These are phyloP conservation scores for Harringtonia aguacate DNA, from an alignment of 2,329 filamentous ascomycete species.

Conservation along the genomic window DNA sequence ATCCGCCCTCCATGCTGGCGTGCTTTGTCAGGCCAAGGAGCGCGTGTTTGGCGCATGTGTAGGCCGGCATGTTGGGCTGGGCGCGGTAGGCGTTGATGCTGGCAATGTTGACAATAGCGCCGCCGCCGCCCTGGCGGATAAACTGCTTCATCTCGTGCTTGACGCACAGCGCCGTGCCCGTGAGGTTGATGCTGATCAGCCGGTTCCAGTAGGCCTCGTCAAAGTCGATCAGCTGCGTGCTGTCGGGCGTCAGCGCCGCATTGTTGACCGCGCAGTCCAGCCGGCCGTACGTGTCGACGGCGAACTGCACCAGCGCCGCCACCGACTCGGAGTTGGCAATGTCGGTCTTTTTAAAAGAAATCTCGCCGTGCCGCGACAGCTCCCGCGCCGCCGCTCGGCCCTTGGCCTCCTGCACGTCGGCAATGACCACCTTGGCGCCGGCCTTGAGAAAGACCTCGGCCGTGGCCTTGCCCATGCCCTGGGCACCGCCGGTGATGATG, in stretches of 20 bases:
- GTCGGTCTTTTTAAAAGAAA: not conserved
- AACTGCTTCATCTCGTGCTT: constrained; percentile 1
- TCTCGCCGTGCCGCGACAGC: not conserved
- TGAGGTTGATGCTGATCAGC: not conserved
- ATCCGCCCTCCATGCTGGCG: constrained; percentile 28
- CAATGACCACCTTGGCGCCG: not conserved
- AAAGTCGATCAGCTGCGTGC: not conserved
- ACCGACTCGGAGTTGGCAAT: not conserved
- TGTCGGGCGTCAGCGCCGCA: not conserved
- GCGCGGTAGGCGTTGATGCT: constrained; percentile 8
- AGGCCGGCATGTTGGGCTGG: constrained; percentile 9
- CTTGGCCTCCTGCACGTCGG: not conserved
- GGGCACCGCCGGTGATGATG: not conserved
- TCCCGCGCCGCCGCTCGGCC: not conserved
- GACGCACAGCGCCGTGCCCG: not conserved
- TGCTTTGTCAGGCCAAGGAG: constrained; percentile 34
- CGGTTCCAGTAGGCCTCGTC: not conserved
- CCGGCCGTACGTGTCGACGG: not conserved
- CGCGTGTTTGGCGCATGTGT: constrained; percentile 17
- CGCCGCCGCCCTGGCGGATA: not conserved
- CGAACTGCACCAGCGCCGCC: not conserved
- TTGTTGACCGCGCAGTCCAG: constrained; percentile 1
- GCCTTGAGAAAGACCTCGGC: not conserved
- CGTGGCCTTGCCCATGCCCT: not conserved
- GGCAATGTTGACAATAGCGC: not conserved